Evolutionary conservation across 2,329 filamentous ascomycete species (phyloP).

Genomic region (Davidsoniella australis): DNA sequence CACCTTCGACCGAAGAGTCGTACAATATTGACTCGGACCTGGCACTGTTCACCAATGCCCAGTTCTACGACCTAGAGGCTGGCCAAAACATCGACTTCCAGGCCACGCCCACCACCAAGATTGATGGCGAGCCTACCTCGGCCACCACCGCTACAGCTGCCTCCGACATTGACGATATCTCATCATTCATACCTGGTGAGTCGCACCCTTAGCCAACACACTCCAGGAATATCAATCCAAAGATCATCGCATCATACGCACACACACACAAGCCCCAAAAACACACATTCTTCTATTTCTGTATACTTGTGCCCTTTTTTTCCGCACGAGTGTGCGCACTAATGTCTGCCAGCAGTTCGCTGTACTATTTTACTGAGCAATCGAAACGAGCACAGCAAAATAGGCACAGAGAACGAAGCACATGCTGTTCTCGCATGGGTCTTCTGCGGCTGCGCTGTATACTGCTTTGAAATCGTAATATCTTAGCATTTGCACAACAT

Average conservation of each 20-base stretch:
- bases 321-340: too few relatives aligned
- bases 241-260: too few relatives aligned
- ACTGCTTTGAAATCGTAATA: constrained; percentile 11
- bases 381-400: too few relatives aligned
- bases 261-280: too few relatives aligned
- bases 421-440: too few relatives aligned
- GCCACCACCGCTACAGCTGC: constrained; percentile 12
- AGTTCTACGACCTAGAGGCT: constrained; percentile 65
- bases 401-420: too few relatives aligned
- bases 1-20: constrained; percentile 33
- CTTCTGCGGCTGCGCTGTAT: neutral
- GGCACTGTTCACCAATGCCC: constrained; percentile 64
- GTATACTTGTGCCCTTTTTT: too few relatives aligned
- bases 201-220: neutral
- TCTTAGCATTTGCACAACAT: constrained; percentile 5
- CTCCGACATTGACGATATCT: constrained; percentile 15
- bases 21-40: constrained; percentile 55
- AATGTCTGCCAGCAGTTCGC: too few relatives aligned
- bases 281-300: too few relatives aligned
- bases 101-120: constrained; percentile 25
- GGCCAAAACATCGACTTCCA: constrained; percentile 42
- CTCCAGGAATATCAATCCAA: too few relatives aligned
- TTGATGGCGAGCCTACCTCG: constrained; percentile 20
- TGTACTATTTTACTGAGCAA: too few relatives aligned
- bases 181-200: constrained; percentile 16